These are phyloP conservation scores for Neopestalotiopsis sp. DNA, from an alignment of 2,329 filamentous ascomycete species.

Conservation along the genomic window DNA sequence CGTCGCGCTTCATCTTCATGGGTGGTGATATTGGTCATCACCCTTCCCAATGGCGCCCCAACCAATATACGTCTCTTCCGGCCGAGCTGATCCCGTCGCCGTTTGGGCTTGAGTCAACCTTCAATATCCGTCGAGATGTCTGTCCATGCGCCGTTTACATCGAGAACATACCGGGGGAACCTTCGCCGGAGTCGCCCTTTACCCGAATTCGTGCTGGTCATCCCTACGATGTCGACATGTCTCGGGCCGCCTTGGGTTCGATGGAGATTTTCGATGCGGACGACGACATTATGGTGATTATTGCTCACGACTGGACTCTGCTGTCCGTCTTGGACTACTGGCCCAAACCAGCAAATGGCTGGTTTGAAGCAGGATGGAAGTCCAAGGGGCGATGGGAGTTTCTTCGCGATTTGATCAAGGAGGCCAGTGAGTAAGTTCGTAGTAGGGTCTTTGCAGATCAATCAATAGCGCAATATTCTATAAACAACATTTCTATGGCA, in stretches of 20 bases:
- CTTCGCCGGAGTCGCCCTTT: neutral
- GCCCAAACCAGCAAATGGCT: neutral
- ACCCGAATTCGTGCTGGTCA: neutral
- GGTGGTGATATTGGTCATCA: slow-evolving; percentile 49
- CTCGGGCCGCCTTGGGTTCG: neutral
- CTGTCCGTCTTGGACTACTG: neutral
- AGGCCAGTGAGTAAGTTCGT: neutral
- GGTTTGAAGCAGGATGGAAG: neutral
- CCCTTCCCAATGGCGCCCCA: slow-evolving; percentile 41
- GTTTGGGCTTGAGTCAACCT: neutral
- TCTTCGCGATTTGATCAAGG: neutral
- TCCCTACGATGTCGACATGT: neutral
- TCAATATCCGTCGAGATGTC: neutral
- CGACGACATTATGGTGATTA: neutral
- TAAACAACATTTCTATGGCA: too few relatives aligned
- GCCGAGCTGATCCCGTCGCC: neutral
- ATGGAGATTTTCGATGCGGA: slow-evolving; percentile 4
- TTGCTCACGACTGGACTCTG: neutral
- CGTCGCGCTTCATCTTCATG: slow-evolving; percentile 41
- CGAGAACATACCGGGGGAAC: neutral
- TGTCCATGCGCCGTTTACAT: neutral
- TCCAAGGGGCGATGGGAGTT: neutral
- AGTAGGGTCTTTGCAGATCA: neutral
- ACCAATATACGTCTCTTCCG: slow-evolving; percentile 38
- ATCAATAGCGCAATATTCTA: too few relatives aligned